phyloP scores from a whole-genome alignment of 176 grass and related monocot species.

The Otatea glauca region DNA sequence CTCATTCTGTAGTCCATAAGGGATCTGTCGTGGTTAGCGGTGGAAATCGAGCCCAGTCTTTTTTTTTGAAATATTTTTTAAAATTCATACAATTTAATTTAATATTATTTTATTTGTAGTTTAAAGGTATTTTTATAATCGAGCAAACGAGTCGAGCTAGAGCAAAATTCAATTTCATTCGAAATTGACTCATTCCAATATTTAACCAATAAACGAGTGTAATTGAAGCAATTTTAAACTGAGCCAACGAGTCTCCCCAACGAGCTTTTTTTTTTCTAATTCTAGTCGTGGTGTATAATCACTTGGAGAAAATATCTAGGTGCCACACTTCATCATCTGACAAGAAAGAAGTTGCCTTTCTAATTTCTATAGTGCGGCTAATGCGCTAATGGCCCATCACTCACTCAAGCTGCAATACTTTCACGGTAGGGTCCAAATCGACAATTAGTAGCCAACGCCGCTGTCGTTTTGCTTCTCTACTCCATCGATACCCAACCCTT shows the following conservation, averaged over 20 bases:
- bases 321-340: neutral
- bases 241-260: too few relatives aligned
- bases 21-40: neutral
- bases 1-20: neutral
- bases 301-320: neutral
- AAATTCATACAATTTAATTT: too few relatives aligned
- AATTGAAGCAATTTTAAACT: too few relatives aligned
- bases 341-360: neutral
- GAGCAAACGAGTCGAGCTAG: too few relatives aligned
- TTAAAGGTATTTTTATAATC: too few relatives aligned
- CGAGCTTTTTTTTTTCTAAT: too few relatives aligned
- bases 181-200: too few relatives aligned
- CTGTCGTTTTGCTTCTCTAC: slow-evolving; percentile 8
- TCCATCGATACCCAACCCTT: neutral
- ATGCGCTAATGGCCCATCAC: neutral
- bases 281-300: neutral
- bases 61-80: too few relatives aligned
- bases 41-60: too few relatives aligned
- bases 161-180: too few relatives aligned
- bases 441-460: neutral
- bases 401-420: neutral
- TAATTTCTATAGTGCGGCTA: neutral
- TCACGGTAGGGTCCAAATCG: neutral
- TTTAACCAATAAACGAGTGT: too few relatives aligned
- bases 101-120: too few relatives aligned